Evolutionary conservation across 129 eudicot genomes (phyloP).

Genomic region (Flaveria trinervia): DNA sequence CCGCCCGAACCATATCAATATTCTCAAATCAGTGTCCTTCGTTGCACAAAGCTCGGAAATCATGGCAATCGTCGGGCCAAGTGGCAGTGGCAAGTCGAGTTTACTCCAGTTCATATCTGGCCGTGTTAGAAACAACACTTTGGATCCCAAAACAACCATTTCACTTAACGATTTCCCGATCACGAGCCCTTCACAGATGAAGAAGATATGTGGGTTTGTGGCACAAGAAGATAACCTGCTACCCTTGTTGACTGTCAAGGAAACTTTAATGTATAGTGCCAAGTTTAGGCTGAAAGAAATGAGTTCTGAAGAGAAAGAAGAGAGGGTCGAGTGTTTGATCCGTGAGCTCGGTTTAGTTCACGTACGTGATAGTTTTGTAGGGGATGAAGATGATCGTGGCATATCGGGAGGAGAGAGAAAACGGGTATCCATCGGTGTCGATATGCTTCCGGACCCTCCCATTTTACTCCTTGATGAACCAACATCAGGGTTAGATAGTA

Average conservation of each 20-base stretch:
- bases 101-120: slow-evolving; percentile 76
- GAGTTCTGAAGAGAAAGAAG: slow-evolving; percentile 47
- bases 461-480: slow-evolving; percentile 90
- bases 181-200: slow-evolving; percentile 66
- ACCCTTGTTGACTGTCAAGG: slow-evolving; percentile 88
- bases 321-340: slow-evolving; percentile 64
- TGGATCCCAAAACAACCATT: slow-evolving; percentile 62
- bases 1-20: slow-evolving; percentile 44
- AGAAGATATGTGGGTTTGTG: slow-evolving; percentile 85
- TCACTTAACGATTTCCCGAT: slow-evolving; percentile 53
- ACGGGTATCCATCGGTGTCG: slow-evolving; percentile 90
- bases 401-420: slow-evolving; percentile 95
- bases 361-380: slow-evolving; percentile 75
- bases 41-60: slow-evolving; percentile 72
- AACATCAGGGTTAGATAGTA: slow-evolving; percentile 91
- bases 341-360: slow-evolving; percentile 84
- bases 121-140: slow-evolving; percentile 50
- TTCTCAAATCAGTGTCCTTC: slow-evolving; percentile 82
- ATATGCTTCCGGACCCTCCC: slow-evolving; percentile 87
- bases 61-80: slow-evolving; percentile 95
- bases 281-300: slow-evolving; percentile 64
- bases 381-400: slow-evolving; percentile 84
- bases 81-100: slow-evolving; percentile 98
- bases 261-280: slow-evolving; percentile 84
- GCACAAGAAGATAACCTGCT: slow-evolving; percentile 96